Evolutionary conservation across 2,329 filamentous ascomycete species (phyloP).

Genomic region (Plectosphaerella sp.): DNA sequence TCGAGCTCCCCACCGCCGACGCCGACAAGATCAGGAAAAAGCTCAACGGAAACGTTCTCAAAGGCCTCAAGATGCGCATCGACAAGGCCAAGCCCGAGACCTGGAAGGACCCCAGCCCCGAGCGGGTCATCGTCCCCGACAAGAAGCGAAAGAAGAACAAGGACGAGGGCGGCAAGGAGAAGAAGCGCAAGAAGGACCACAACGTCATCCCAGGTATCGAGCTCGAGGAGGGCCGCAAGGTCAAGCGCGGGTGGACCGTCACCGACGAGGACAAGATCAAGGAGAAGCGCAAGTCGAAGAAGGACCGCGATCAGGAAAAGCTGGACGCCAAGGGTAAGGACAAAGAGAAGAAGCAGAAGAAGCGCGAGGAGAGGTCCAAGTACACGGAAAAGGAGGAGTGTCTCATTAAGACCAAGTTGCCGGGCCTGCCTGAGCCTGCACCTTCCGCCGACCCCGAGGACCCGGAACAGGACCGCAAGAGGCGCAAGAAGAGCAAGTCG

Average conservation of each 20-base stretch:
- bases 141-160: conserved; percentile 39
- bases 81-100: conserved; percentile 72
- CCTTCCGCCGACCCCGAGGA: conserved; percentile 24
- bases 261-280: conserved; percentile 45
- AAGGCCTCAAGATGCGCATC: conserved; percentile 78
- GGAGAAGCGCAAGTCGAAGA: conserved; percentile 40
- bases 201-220: conserved; percentile 62
- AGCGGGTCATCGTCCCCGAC: conserved; percentile 24
- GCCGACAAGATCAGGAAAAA: conserved; percentile 91
- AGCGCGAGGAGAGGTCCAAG: conserved; percentile 62
- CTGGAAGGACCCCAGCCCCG: conserved; percentile 30
- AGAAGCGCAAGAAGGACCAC: conserved; percentile 48
- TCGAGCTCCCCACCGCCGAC: conserved; percentile 75
- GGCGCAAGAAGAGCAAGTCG: conserved; percentile 57
- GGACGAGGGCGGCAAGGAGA: conserved; percentile 21
- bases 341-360: conserved; percentile 51
- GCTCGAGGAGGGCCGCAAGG: conserved; percentile 67
- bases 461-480: conserved; percentile 40
- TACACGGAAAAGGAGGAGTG: conserved; percentile 79
- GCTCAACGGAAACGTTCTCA: conserved; percentile 80
- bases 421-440: conserved; percentile 27
- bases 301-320: conserved; percentile 39
- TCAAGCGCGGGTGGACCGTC: conserved; percentile 89
- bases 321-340: conserved; percentile 43
- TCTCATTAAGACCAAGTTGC: conserved; percentile 76